These are phyloP conservation scores for Teunomyces gatunensis DNA, from an alignment of 805 yeast genomes.

Conservation along the genomic window DNA sequence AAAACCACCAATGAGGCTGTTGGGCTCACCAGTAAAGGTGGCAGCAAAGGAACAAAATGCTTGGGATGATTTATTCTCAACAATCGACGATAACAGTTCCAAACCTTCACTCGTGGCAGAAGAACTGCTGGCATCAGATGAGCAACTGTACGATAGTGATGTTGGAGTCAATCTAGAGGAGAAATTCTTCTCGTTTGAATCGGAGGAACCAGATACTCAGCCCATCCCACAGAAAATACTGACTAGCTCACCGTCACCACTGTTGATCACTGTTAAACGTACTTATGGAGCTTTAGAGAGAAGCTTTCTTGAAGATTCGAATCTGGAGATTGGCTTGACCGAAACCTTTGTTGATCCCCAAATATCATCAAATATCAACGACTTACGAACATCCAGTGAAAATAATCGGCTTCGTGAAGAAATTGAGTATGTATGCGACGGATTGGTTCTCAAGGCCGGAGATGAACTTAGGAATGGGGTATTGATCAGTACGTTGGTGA, in stretches of 20 bases:
- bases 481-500: neutral
- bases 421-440: constrained; percentile 16
- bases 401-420: constrained; percentile 11
- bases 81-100: neutral
- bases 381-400: constrained; percentile 15
- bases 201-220: neutral
- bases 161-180: neutral
- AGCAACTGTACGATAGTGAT: neutral
- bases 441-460: constrained; percentile 10
- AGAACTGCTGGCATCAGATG: neutral
- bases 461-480: neutral
- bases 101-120: neutral
- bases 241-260: neutral
- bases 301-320: neutral
- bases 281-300: neutral
- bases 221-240: neutral
- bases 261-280: neutral
- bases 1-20: neutral
- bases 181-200: neutral
- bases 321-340: neutral
- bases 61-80: constrained; percentile 1
- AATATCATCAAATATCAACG: constrained; percentile 13
- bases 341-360: constrained; percentile 5
- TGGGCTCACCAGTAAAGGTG: constrained; percentile 1
- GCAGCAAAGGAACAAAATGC: constrained; percentile 6